Percentiles rank a stretch among this genome's conserved stretches.
phyloP scores from a whole-genome alignment of 805 yeast genomes.

The Spathaspora arborariae region DNA sequence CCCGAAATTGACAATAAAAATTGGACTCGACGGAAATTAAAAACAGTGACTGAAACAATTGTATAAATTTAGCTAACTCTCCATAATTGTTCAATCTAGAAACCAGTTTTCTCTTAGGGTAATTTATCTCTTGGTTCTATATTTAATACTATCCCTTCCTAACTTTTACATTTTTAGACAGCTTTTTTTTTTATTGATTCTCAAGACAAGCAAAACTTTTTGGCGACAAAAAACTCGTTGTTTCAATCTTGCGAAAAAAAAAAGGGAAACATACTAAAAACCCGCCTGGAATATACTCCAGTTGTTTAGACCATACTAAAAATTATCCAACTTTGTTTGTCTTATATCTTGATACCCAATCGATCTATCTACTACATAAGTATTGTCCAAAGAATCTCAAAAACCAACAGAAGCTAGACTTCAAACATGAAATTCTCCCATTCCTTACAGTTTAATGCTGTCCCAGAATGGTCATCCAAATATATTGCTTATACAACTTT shows the following conservation, averaged over 20 bases:
- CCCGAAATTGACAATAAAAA: background rate
- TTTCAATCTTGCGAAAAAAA: background rate
- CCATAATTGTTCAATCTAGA: no score
- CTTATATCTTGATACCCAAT: background rate
- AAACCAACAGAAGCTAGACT: background rate
- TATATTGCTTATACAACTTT: constrained; percentile 87
- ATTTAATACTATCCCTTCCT: background rate
- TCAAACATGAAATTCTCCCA: constrained; percentile 84
- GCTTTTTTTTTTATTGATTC: background rate
- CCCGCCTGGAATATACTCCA: background rate
- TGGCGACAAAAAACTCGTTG: background rate
- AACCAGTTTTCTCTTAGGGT: no score
- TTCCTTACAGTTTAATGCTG: constrained; percentile 93
- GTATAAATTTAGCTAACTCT: no score
- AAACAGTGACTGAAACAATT: no score
- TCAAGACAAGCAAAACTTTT: background rate
- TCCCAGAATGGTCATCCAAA: constrained; percentile 95
- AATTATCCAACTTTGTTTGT: background rate
- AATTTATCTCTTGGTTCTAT: no score
- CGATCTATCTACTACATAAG: background rate
- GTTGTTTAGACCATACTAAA: background rate
- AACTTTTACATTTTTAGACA: background rate
- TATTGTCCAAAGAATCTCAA: background rate
- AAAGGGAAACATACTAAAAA: background rate
- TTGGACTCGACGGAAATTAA: no score